Evolutionary conservation across 148 eudicot species (phyloP), one percentile per base, ranked within the genome.

Genomic region (Rhododendron molle): DNA sequence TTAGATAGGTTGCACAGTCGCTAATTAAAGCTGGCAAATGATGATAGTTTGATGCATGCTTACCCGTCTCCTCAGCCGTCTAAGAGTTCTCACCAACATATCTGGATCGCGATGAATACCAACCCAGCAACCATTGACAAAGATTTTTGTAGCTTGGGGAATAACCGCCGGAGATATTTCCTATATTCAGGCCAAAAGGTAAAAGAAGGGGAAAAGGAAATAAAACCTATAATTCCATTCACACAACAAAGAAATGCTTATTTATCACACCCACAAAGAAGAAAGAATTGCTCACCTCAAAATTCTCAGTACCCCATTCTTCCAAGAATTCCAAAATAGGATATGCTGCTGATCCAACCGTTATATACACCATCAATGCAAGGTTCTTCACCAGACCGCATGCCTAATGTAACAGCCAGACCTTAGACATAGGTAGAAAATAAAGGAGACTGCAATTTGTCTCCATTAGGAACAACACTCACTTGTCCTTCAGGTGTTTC

Each of bases 401-500:
- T 49, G 99, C 99, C 94, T 92, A 86, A 85, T 74, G 60, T 32
- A 67, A 62, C n/a, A 80, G 71, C 76, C 83, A 87, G 72, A 83
- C 34, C 74, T n/a, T 34, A 78, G 49, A n/a, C 52, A 18, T 2
- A 28, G 49, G 26, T 44, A 38, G 28, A 28, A 71, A 77, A 30
- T 11, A 49, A 81, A 77, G 73, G 65, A 76, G 40, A 74, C 28
- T 1, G 38, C 58, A 36, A 56, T 30, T 46, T 58, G 49, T 40
- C 74, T 43, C 10, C 26, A 76, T 76, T 12, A 73, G 26, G 73
- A 18, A 54, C 32, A 36, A 44, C 38, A 82, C 90, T 86, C 28
- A 90, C 93, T 88, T 96, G 99, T 81, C 99, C 99, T 92, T 96
- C 99, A 85, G 99, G 99, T 36, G 99, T 95, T 90, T 97, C 98